Evolutionary conservation across 768 basidiomycete species (phyloP).

Genomic region (Coprinellus micaceus): DNA sequence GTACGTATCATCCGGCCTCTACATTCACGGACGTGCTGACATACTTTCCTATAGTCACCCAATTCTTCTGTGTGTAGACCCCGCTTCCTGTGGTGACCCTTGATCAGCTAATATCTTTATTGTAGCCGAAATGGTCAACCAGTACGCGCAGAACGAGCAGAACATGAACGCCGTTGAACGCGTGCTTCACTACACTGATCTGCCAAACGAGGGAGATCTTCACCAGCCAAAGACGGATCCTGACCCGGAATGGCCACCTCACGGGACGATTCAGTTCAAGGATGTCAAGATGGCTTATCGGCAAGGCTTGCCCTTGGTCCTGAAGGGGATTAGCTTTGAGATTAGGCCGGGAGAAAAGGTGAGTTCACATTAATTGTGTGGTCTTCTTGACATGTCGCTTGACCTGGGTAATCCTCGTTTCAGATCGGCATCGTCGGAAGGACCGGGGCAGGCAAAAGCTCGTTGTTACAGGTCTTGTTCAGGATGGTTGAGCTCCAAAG

Average conservation of each 20-base stretch:
- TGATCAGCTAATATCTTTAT: neutral
- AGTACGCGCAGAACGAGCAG: slow-evolving; percentile 59
- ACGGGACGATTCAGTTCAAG: slow-evolving; percentile 53
- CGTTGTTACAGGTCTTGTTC: slow-evolving; percentile 48
- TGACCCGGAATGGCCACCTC: slow-evolving; percentile 42
- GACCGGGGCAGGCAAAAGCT: slow-evolving; percentile 54
- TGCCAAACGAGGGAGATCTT: slow-evolving; percentile 49
- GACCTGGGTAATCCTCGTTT: too few species aligned
- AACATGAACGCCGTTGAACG: slow-evolving; percentile 73
- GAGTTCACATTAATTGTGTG: neutral
- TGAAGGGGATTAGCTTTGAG: slow-evolving; percentile 56
- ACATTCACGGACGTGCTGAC: neutral
- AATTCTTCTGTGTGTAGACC: slow-evolving; percentile 39
- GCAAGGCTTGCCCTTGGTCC: slow-evolving; percentile 59
- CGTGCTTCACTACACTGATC: slow-evolving; percentile 61
- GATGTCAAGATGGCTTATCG: slow-evolving; percentile 58
- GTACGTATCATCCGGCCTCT: slow-evolving; percentile 27
- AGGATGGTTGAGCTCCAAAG: slow-evolving; percentile 58
- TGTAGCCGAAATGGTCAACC: slow-evolving; percentile 49
- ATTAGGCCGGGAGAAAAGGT: slow-evolving; percentile 65
- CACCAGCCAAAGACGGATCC: slow-evolving; percentile 39
- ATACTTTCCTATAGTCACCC: slow-evolving; percentile 33
- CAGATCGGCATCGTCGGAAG: slow-evolving; percentile 47
- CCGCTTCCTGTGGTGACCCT: neutral
- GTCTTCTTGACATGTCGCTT: neutral